Conservation (phyloP, 2,329 filamentous ascomycete genomes). For the Aspergillus novofumigatus region DNA sequence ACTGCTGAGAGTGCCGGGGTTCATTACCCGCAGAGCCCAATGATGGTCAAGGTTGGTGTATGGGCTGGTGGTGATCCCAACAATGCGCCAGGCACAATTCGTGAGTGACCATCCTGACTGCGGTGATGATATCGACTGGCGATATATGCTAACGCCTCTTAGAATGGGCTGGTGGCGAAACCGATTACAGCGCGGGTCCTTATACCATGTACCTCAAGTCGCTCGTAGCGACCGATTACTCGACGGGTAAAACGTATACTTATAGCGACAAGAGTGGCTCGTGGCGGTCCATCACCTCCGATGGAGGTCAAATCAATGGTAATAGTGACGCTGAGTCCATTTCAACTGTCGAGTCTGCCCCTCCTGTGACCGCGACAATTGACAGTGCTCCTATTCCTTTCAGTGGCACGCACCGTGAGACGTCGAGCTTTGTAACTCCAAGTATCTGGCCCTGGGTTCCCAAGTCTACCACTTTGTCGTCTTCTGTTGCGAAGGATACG, state of each 20-base stretch:
- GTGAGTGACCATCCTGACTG: slow-evolving; percentile 30
- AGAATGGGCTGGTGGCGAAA: slow-evolving; percentile 81
- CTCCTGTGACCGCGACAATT: slow-evolving; percentile 60
- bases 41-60: slow-evolving; percentile 86
- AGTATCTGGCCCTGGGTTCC: slow-evolving; percentile 68
- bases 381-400: slow-evolving; percentile 64
- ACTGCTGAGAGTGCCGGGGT: slow-evolving; percentile 62
- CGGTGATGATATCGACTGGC: slow-evolving; percentile 1
- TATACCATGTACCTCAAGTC: slow-evolving; percentile 81
- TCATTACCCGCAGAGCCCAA: slow-evolving; percentile 92
- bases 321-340: slow-evolving; percentile 45
- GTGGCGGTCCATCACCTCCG: slow-evolving; percentile 76
- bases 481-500: slow-evolving; percentile 43
- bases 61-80: slow-evolving; percentile 87
- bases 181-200: slow-evolving; percentile 77
- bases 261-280: slow-evolving; percentile 75
- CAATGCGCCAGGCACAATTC: slow-evolving; percentile 75
- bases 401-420: slow-evolving; percentile 45
- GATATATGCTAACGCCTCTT: slow-evolving; percentile 9
- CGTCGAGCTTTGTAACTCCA: slow-evolving; percentile 50
- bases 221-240: slow-evolving; percentile 81
- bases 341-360: slow-evolving; percentile 47
- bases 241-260: slow-evolving; percentile 77
- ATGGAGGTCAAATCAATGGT: slow-evolving; percentile 72
- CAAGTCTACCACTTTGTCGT: slow-evolving; percentile 44